These are phyloP conservation scores for Yarrowia divulgata DNA, from an alignment of 805 yeast genomes.

Conservation along the genomic window DNA sequence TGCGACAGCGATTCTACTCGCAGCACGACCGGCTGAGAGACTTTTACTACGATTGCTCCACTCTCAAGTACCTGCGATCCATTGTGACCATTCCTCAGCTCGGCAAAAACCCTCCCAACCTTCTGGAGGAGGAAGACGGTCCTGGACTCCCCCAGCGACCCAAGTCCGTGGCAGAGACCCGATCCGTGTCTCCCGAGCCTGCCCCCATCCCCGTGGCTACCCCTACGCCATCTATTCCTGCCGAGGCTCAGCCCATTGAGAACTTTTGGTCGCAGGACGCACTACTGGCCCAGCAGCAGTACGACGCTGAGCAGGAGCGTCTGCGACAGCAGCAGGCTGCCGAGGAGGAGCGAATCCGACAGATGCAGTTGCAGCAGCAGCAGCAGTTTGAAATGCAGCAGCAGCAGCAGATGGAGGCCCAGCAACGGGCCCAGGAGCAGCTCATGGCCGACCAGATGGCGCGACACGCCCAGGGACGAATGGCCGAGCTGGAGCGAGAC, in stretches of 20 bases:
- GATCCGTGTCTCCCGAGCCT: slow-evolving; percentile 43
- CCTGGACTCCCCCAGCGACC: slow-evolving; percentile 55
- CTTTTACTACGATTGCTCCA: slow-evolving; percentile 88
- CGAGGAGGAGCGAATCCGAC: slow-evolving; percentile 71
- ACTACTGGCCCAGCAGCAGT: slow-evolving; percentile 56
- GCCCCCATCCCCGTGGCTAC: slow-evolving; percentile 42
- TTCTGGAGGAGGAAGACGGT: slow-evolving; percentile 55
- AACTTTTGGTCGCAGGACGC: slow-evolving; percentile 55
- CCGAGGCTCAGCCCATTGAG: slow-evolving; percentile 53
- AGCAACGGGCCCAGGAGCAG: slow-evolving; percentile 74
- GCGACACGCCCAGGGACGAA: slow-evolving; percentile 77
- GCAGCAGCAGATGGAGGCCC: slow-evolving; percentile 69
- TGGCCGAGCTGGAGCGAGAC: slow-evolving; percentile 83
- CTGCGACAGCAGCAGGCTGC: slow-evolving; percentile 68
- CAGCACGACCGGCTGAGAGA: slow-evolving; percentile 77
- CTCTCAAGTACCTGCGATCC: slow-evolving; percentile 79
- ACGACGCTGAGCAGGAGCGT: slow-evolving; percentile 65
- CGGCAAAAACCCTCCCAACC: slow-evolving; percentile 65
- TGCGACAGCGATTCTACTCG: slow-evolving; percentile 71
- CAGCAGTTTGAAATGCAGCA: slow-evolving; percentile 76
- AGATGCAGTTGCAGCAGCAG: slow-evolving; percentile 72
- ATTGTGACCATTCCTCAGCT: slow-evolving; percentile 80
- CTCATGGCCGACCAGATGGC: slow-evolving; percentile 70
- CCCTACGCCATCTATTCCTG: slow-evolving; percentile 46
- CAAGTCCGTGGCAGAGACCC: slow-evolving; percentile 44